Base-by-base conservation (phyloP, 139 green algal genomes). In the Haematococcus sp. region DNA sequence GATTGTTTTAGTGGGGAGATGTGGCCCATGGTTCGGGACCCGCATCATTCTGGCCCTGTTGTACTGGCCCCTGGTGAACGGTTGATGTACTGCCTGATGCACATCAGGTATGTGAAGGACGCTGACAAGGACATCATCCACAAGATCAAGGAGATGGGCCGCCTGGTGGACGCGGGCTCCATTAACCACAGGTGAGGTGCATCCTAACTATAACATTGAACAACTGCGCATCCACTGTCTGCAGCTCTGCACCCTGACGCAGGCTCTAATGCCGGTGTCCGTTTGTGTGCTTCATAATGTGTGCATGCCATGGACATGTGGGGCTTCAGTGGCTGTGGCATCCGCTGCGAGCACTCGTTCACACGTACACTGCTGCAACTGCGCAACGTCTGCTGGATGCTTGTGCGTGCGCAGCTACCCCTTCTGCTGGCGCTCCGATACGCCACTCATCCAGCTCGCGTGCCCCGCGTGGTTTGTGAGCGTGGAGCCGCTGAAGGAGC, bases 361-460 rank as follows among this genome's bases (percentile, higher is more conserved):
- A 9, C n/a, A n/a, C n/a, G n/a, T n/a, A n/a, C n/a, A n/a, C n/a
- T n/a, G n/a, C n/a, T n/a, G n/a, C n/a, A n/a, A n/a, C n/a, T n/a
- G n/a, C n/a, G n/a, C n/a, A n/a, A n/a, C n/a, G n/a, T n/a, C n/a
- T n/a, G n/a, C n/a, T n/a, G n/a, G n/a, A n/a, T n/a, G n/a, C n/a
- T n/a, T n/a, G n/a, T n/a, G n/a, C n/a, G n/a, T n/a, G n/a, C n/a
- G n/a, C 83, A 93, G 84, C 32, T 99, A 99, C 82, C 96, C 96
- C 74, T 99, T 97, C 86, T 99, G 96, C 91, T 99, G 96, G 96
- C 89, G 96, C 35, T 97, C 91, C 49, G 94, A 99, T 68, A 99
- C 96, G 30, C 93, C 93, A 0, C 87, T 97, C 65, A 94, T 97
- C 74, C 96, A 97, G 87, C 75, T 91, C 33, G 92, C 95, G 19